Evolutionary conservation across 805 yeast genomes (phyloP).

Genomic region (Candida germanica): DNA sequence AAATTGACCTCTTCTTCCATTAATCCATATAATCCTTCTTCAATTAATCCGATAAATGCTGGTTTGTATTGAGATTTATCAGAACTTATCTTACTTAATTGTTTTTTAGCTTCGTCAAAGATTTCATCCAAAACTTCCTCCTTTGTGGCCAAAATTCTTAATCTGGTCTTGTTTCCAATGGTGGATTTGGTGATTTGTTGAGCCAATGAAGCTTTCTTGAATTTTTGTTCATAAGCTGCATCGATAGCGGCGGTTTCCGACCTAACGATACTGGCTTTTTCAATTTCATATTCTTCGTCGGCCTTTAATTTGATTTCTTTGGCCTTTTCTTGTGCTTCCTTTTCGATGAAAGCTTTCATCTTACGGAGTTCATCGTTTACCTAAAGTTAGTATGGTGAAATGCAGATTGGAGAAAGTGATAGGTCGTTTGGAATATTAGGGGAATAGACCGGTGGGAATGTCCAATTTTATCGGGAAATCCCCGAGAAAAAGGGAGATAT

Average conservation of each 20-base stretch:
- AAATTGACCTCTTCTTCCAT: conserved; percentile 68
- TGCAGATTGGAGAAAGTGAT: no score
- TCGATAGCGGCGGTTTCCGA: conserved; percentile 89
- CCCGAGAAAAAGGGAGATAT: no score
- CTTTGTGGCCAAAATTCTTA: conserved; percentile 82
- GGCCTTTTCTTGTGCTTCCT: conserved; percentile 99
- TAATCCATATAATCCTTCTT: conserved; percentile 68
- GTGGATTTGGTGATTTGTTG: conserved; percentile 96
- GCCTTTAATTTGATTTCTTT: conserved; percentile 94
- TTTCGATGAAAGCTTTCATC: conserved; percentile 98
- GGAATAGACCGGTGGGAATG: no score
- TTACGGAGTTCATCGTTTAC: conserved; percentile 93
- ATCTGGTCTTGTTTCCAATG: conserved; percentile 91
- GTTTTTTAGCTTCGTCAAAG: conserved; percentile 63
- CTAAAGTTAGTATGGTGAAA: conserved; percentile 40
- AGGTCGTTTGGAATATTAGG: background rate
- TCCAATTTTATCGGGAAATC: no score
- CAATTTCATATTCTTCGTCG: conserved; percentile 98
- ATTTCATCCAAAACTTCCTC: conserved; percentile 71
- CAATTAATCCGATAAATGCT: conserved; percentile 71
- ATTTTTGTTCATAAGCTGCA: conserved; percentile 68
- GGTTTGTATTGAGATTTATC: conserved; percentile 61
- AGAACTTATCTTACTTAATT: conserved; percentile 56
- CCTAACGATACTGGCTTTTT: conserved; percentile 92
- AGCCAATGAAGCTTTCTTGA: conserved; percentile 86